Evolutionary conservation across 2,329 filamentous ascomycete genomes (phyloP), one percentile per base, ranked within the genome.

Genomic region (Curvularia hawaiiensis): DNA sequence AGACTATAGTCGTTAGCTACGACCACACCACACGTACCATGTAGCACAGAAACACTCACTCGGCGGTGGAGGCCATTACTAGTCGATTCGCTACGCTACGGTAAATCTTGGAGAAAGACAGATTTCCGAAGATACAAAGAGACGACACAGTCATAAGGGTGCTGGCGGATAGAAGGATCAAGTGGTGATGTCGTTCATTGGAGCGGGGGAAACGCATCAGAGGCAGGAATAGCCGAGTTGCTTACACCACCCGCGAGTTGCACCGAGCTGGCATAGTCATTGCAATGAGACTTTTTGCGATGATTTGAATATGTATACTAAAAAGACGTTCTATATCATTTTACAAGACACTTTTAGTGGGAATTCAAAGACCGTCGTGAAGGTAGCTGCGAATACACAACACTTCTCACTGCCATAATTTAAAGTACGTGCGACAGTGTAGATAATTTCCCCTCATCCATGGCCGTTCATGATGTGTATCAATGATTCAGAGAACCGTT

Each of bases 1-100:
- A 80, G 73, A 61, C 77, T 79, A 49, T 4, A 33, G n/a, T n/a
- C 46, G 41, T 61, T 9, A 56, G 45, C 14, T 9, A 4, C 3
- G 16, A 9, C n/a, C 26, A 18, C 22, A 24, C 22, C 22, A n/a
- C 6, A 5, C 9, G 31, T 10, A 9, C 8, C 9, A 40, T 14
- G 28, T 3, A 4, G 2, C 22, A 2, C 24, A 1, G 24, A 11
- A 20, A 12, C 28, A 40, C 49, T 45, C 24, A 56, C 54, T 56
- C 54, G 14, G 33, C 51, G 3, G 49, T 56, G 3, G 49, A 44
- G 38, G 51, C 26, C 49, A 51, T 51, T 33, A 3, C 16, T 30
- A 12, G 4, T 38, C 7, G 7, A n/a, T 38, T 5, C 14, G 7
- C 5, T 7, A n/a, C n/a, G 16, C 16, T 6, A 16, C 14, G 26